These are phyloP conservation scores for Salix suchowensis DNA, from an alignment of 345 rosid genomes.

Conservation along the genomic window DNA sequence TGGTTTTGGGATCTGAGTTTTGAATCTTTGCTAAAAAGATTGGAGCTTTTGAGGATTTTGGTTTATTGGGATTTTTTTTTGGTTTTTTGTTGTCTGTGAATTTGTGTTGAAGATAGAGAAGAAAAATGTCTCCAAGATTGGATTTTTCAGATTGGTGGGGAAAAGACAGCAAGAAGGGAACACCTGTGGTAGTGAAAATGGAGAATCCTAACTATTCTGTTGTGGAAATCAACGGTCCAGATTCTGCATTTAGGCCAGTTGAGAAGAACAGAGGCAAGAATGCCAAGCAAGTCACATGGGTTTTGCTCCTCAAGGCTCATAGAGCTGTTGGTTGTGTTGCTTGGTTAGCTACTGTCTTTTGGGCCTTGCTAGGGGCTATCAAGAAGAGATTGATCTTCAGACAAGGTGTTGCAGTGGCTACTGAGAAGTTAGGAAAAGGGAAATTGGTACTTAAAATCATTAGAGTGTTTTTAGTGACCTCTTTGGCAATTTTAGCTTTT, in stretches of 20 bases:
- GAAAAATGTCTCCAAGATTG: constrained; percentile 59
- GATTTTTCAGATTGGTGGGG: constrained; percentile 72
- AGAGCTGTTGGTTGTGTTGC: constrained; percentile 79
- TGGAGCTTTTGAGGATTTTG: neutral
- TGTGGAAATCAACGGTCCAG: constrained; percentile 83
- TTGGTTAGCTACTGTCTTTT: constrained; percentile 65
- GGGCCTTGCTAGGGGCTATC: constrained; percentile 75
- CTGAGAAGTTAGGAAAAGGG: constrained; percentile 60
- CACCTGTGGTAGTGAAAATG: constrained; percentile 86
- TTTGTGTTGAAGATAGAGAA: neutral
- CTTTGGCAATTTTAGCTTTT: constrained; percentile 50
- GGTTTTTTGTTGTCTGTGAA: neutral
- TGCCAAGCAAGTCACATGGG: constrained; percentile 91
- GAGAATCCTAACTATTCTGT: constrained; percentile 79
- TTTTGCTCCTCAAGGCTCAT: constrained; percentile 85
- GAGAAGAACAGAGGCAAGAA: constrained; percentile 82
- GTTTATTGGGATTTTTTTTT: constrained; percentile 5
- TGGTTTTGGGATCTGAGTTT: constrained; percentile 47
- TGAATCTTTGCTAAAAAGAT: constrained; percentile 15
- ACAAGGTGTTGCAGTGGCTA: constrained; percentile 51
- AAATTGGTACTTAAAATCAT: constrained; percentile 53
- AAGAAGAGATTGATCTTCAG: constrained; percentile 63
- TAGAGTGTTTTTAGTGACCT: constrained; percentile 44
- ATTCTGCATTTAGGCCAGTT: constrained; percentile 72
- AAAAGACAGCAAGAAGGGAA: constrained; percentile 57